Base-by-base conservation (phyloP, 2,329 filamentous ascomycete species). In the Diaporthe capsici region DNA sequence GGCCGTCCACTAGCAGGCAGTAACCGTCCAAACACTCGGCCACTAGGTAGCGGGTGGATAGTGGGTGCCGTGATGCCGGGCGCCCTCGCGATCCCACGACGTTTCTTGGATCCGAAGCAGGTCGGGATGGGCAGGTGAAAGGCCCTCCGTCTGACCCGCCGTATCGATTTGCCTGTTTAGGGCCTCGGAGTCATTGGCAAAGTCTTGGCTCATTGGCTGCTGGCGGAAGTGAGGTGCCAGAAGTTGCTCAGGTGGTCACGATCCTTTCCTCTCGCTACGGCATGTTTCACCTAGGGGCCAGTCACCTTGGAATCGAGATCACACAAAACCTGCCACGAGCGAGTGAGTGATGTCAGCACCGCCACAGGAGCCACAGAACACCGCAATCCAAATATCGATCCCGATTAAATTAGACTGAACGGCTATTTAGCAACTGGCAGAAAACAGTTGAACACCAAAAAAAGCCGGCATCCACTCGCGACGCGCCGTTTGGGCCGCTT, bases 321-420 rank as follows among this genome's bases (percentile, higher is more conserved):
- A 47, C 53, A 68, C 42, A 51, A 67, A n/a, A 34, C 44, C 63
- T 53, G 44, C 47, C 63, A 39, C 10, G n/a, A 61, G 37, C 10
- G n/a, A 31, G 37, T 28, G n/a, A 44, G n/a, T 37, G 25, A 25
- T n/a, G 47, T 8, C 34, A 53, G 65, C 65, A 68, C 47, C 65
- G 65, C 65, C 65, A 68, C 65, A 68, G 63, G 31, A 68, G 42
- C 47, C 65, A 68, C 47, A 13, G 25, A n/a, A 25, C 28, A 15
- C 10, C 17, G 9, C 13, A 25, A 15, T 9, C 34, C 49, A 70
- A 20, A 5, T 4, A 13, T 42, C 47, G 65, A 55, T 42, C 65
- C 65, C 65, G 65, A 70, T 28, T 15, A 28, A 28, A 55, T 55
- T 4, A 13, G 34, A 22, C 34, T 9, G 15, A n/a, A 22, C 13